phyloP scores from a whole-genome alignment of 306 rosid species.

The Trifolium fragiferum region DNA sequence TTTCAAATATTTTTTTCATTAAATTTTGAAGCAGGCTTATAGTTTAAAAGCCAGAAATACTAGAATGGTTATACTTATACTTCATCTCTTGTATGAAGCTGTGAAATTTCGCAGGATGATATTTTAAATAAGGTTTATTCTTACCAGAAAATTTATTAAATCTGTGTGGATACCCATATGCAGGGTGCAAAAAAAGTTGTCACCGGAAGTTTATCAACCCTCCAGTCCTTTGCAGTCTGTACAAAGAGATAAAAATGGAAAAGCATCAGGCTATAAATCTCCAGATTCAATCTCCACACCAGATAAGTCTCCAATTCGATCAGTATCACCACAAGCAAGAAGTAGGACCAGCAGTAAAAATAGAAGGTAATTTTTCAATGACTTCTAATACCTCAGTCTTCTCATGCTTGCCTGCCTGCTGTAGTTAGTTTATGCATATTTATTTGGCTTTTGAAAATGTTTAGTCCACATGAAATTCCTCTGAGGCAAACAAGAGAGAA shows the following conservation, averaged over 20 bases:
- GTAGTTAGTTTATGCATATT: conserved; percentile 23
- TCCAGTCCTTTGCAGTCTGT: conserved; percentile 53
- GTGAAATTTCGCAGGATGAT: conserved; percentile 20
- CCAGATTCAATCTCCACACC: conserved; percentile 47
- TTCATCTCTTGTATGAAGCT: neutral
- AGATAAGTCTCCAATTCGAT: conserved; percentile 49
- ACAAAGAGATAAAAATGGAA: conserved; percentile 49
- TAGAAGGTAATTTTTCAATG: conserved; percentile 57
- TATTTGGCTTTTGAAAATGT: conserved; percentile 40
- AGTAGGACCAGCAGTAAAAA: conserved; percentile 52
- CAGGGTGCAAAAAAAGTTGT: conserved; percentile 52
- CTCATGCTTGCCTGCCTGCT: conserved; percentile 24
- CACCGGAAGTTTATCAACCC: conserved; percentile 45
- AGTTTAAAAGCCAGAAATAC: conserved; percentile 14
- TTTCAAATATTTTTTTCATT: conserved; percentile 5
- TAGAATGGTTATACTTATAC: neutral
- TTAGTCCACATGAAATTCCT: conserved; percentile 54
- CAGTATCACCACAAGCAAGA: conserved; percentile 58
- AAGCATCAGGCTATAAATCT: conserved; percentile 41
- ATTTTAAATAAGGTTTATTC: conserved; percentile 17
- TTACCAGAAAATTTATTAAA: conserved; percentile 21
- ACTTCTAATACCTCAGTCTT: conserved; percentile 5
- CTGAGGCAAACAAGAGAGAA: conserved; percentile 51
- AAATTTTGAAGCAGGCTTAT: conserved; percentile 14
- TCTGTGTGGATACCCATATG: conserved; percentile 37